A percentile compares a stretch with the other conserved stretches of the same genome.
These are phyloP conservation scores for Dothistroma septosporum DNA, from an alignment of 2,329 filamentous ascomycete species.

Conservation along the genomic window DNA sequence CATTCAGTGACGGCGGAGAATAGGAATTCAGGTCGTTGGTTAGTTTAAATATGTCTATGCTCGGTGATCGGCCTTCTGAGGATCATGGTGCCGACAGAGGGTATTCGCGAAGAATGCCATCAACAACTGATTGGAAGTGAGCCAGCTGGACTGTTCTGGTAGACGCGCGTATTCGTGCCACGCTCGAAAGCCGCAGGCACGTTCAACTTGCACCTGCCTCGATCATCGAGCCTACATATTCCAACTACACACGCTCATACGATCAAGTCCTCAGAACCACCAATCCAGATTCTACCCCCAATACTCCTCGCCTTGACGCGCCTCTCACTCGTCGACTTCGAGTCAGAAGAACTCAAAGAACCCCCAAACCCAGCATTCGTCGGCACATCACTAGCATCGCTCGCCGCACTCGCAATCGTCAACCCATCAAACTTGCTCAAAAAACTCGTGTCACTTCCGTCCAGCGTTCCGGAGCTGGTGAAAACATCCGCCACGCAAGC, in stretches of 20 bases:
- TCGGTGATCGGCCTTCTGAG: too few relatives aligned
- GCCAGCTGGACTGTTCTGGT: too few relatives aligned
- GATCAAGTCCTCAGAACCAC: background rate
- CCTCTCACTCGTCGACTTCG: background rate
- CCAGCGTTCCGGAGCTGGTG: constrained; percentile 10
- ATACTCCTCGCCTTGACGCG: background rate
- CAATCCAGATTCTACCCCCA: background rate
- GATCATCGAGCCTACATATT: background rate
- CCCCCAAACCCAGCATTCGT: constrained; percentile 16
- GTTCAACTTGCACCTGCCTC: background rate
- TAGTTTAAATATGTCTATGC: too few relatives aligned
- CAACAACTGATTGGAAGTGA: too few relatives aligned
- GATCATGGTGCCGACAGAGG: too few relatives aligned
- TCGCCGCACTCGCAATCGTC: constrained; percentile 16
- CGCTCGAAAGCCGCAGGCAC: background rate
- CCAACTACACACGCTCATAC: background rate
- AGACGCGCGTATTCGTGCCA: background rate
- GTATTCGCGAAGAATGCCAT: too few relatives aligned
- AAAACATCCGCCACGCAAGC: constrained; percentile 14
- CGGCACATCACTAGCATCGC: constrained; percentile 18
- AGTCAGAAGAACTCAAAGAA: background rate
- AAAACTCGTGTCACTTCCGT: constrained; percentile 8
- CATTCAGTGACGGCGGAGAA: too few relatives aligned
- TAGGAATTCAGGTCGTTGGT: too few relatives aligned
- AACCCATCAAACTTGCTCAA: constrained; percentile 15